Percentiles rank a stretch among this genome's conserved stretches.
Evolutionary conservation across 1,284 basidiomycete genomes (phyloP).

Genomic region (Ustilago loliicola): DNA sequence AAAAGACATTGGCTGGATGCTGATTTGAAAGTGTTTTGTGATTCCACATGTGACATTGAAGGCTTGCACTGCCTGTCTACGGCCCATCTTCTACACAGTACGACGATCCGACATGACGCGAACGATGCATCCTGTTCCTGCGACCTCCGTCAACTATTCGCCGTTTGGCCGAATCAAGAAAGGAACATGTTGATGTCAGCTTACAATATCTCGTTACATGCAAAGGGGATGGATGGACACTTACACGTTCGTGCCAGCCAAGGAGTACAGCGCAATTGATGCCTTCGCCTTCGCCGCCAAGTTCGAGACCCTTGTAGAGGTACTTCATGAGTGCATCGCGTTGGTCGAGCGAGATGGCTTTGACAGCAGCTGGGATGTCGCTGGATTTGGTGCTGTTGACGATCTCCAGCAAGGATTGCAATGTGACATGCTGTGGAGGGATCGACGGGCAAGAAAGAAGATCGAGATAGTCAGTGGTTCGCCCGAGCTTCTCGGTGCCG

Average conservation of each 20-base stretch:
- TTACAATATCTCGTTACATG: not conserved
- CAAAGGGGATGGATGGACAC: conserved; percentile 52
- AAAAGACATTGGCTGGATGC: not conserved
- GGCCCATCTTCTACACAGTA: conserved; percentile 13
- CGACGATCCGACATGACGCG: conserved; percentile 90
- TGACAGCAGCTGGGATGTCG: conserved; percentile 85
- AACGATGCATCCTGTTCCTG: conserved; percentile 96
- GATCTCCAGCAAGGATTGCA: conserved; percentile 88
- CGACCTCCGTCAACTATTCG: conserved; percentile 87
- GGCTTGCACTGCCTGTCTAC: not conserved
- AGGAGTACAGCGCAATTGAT: conserved; percentile 80
- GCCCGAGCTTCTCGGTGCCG: too few relatives aligned
- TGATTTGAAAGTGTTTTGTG: not conserved
- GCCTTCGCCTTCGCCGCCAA: conserved; percentile 62
- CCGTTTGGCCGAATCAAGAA: not conserved
- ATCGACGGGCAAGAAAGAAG: not conserved
- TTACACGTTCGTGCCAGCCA: conserved; percentile 94
- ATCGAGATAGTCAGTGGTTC: not conserved
- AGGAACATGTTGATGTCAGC: not conserved
- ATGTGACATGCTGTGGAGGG: conserved; percentile 74
- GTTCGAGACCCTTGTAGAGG: conserved; percentile 92
- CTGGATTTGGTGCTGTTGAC: conserved; percentile 93
- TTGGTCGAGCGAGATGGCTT: conserved; percentile 80
- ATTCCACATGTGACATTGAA: not conserved
- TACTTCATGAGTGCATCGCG: conserved; percentile 98